Evolutionary conservation across 768 basidiomycete species (phyloP).

Genomic region (Asterophora parasitica): DNA sequence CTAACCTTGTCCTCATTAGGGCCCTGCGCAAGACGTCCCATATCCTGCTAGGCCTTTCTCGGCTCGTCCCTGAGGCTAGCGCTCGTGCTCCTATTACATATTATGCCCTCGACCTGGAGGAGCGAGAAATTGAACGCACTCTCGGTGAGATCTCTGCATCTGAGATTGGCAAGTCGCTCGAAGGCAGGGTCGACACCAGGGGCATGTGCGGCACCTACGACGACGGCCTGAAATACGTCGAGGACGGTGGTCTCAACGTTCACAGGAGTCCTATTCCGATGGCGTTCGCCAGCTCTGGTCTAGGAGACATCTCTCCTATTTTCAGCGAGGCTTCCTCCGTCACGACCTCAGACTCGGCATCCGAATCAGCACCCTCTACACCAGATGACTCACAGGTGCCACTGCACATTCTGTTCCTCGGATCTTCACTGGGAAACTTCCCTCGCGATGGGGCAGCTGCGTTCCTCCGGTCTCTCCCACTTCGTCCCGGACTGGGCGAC

Average conservation of each 20-base stretch:
- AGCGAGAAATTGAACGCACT: slow-evolving; percentile 78
- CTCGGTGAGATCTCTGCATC: slow-evolving; percentile 62
- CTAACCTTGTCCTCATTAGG: slow-evolving; percentile 32
- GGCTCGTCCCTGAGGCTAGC: slow-evolving; percentile 34
- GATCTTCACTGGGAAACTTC: slow-evolving; percentile 92
- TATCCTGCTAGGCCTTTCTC: slow-evolving; percentile 68
- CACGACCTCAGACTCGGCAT: slow-evolving; percentile 20
- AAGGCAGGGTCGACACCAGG: slow-evolving; percentile 71
- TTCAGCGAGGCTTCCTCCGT: slow-evolving; percentile 26
- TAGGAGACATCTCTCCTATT: slow-evolving; percentile 34
- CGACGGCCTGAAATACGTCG: slow-evolving; percentile 77
- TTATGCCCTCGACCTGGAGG: slow-evolving; percentile 91
- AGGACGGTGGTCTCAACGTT: slow-evolving; percentile 52
- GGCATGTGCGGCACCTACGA: slow-evolving; percentile 93
- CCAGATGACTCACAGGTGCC: slow-evolving; percentile 45
- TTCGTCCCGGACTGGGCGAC: slow-evolving; percentile 70
- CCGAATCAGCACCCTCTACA: slow-evolving; percentile 37
- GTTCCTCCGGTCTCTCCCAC: slow-evolving; percentile 76
- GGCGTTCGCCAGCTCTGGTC: slow-evolving; percentile 4
- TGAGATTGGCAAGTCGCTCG: slow-evolving; percentile 53
- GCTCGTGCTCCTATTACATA: slow-evolving; percentile 60
- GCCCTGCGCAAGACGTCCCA: slow-evolving; percentile 87
- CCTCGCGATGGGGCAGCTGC: slow-evolving; percentile 56
- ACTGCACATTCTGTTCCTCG: slow-evolving; percentile 85
- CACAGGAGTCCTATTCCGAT: slow-evolving; percentile 8